A percentile compares a stretch with the other conserved stretches of the same genome.
Evolutionary conservation across 306 rosid genomes (phyloP).

Genomic region (Carpinus fangiana): DNA sequence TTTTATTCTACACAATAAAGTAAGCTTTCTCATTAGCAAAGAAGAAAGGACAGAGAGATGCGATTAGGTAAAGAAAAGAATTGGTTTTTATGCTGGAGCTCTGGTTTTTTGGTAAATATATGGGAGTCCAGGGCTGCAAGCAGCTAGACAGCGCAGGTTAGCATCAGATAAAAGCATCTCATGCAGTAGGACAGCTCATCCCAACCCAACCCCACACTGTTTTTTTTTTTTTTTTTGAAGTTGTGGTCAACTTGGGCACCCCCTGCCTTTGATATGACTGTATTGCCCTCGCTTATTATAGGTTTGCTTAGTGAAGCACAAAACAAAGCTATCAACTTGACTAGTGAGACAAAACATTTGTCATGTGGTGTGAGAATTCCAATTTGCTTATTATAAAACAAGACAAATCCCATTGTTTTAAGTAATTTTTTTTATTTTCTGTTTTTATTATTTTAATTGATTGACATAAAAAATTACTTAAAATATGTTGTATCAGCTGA

Average conservation of each 20-base stretch:
- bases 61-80: neutral
- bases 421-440: no score
- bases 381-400: neutral
- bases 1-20: neutral
- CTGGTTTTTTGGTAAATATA: slow-evolving; percentile 29
- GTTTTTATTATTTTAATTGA: no score
- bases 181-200: slow-evolving; percentile 64
- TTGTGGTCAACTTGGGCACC: slow-evolving; percentile 25
- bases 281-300: neutral
- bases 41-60: no score
- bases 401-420: no score
- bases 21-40: no score
- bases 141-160: slow-evolving; percentile 38
- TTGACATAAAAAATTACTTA: no score
- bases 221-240: neutral
- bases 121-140: slow-evolving; percentile 21
- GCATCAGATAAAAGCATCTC: slow-evolving; percentile 58
- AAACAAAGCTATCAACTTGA: neutral
- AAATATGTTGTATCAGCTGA: no score
- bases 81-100: neutral
- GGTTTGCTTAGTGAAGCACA: neutral
- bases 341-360: neutral
- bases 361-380: neutral
- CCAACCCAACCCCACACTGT: slow-evolving; percentile 41
- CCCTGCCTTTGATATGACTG: slow-evolving; percentile 25